Evolutionary conservation across 1,139 yeast genomes (phyloP), one percentile per base, ranked within the genome.

Genomic region (Saccharomyces hybrid): DNA sequence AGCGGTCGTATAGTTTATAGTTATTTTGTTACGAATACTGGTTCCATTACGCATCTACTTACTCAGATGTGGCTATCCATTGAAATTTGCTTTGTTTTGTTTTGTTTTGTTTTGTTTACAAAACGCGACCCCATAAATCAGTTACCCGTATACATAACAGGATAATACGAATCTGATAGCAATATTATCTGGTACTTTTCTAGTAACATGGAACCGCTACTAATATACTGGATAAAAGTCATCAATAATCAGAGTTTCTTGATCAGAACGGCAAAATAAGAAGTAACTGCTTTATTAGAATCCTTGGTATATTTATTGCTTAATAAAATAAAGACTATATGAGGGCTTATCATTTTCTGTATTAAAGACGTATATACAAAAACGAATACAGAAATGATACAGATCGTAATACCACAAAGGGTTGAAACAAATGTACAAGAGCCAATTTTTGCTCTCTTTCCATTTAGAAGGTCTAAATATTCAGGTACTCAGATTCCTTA

Each of bases 401-500:
- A 19, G 23, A 19, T 19, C 23, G 23, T 19, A 19, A 19, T 19
- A 19, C 23, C 23, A 19, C 23, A 19, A 19, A 19, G 23, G 23
- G 4, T 19, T 19, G 23, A 19, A 19, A 19, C 23, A 3, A 19
- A 19, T 19, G 23, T 19, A 19, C 23, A 19, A 19, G 23, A 19
- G 23, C 23, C 23, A 19, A 3, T 19, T 19, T 19, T 19, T 19
- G 23, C 4, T 3, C 23, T 19, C 23, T 19, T 19, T 19, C 3
- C 23, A 19, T 19, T 19, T 19, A 19, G 8, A 2, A 38, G n/a
- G 8, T 8, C 19, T 19, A 38, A 38, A 38, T 16, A 13, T 38
- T 38, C 25, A 38, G 8, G 42, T 47, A 49, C 16, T 73, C 78
- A 16, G 75, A 63, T 55, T 76, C 80, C 38, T 70, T 64, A 9